Base-by-base conservation (phyloP, 2,329 filamentous ascomycete genomes). In the Chalaropsis thielavioides region DNA sequence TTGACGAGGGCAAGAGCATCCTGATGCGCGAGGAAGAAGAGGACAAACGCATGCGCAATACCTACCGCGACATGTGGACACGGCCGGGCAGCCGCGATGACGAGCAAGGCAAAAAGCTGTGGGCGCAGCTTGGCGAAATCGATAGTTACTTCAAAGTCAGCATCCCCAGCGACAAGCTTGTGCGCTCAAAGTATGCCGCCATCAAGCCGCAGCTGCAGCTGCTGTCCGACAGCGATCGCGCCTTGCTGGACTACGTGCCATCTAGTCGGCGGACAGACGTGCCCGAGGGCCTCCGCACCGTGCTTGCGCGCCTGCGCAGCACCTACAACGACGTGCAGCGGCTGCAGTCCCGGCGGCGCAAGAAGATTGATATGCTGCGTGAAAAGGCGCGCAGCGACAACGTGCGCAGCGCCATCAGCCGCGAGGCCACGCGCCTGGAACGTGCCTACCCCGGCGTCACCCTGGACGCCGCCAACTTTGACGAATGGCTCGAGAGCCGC, bases 401-500 rank as follows among this genome's bases (percentile, higher is more conserved):
- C 73, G 92, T 97, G 70, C 91, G 91, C 71, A 82, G 84, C 0
- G 89, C 91, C 61, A 87, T 99, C 3, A 79, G 96, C 24, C 82
- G 83, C 61, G 92, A 97, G 78, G 87, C 92, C 1, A 86, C 88
- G 43, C 84, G 91, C 8, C 79, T 97, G 13, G 94, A 97, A 76
- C 84, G 92, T 58, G 86, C 89, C 66, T 92, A 90, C 68, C 89
- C 91, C 0, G 89, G 89, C 75, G 91, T 92, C 44, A 83, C 85
- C 11, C 87, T 99, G 62, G 88, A 90, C 62, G 86, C 92, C 0
- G 88, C 89, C 2, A 91, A 96, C 71, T 97, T 99, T 71, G 94
- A 99, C 71, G 83, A 85, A 63, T 87, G 97, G 59, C 96, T 97
- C 69, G 90, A 95, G 70, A 81, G 85, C 69, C 84, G 91, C 0